Conservation (phyloP, 179 eudicot genomes). For the Nepenthes alata region DNA sequence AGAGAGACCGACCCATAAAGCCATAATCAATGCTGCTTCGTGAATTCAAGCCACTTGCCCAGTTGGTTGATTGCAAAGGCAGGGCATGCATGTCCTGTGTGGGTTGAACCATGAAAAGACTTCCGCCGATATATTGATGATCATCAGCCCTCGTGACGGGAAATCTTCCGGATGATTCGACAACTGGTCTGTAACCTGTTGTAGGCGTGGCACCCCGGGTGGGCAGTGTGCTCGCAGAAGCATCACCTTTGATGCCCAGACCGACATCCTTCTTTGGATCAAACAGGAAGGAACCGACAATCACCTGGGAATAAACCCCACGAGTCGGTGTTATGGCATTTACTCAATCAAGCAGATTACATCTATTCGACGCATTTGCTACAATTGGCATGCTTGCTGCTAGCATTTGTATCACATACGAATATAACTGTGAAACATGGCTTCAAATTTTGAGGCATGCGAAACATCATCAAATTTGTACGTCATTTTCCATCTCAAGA, state of each 20-base stretch:
- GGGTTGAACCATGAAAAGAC: conserved; percentile 35
- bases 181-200: conserved; percentile 35
- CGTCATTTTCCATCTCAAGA: not conserved
- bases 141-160: conserved; percentile 18
- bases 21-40: conserved; percentile 25
- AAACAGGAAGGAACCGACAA: conserved; percentile 53
- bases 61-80: conserved; percentile 17
- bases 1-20: conserved; percentile 20
- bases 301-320: conserved; percentile 30
- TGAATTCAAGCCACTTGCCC: conserved; percentile 21
- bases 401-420: no score
- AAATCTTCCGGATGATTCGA: conserved; percentile 39
- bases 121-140: conserved; percentile 37
- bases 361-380: not conserved
- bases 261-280: conserved; percentile 46
- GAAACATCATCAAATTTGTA: not conserved
- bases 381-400: no score
- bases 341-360: not conserved
- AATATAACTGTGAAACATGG: no score
- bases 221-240: conserved; percentile 29
- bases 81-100: conserved; percentile 20
- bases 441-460: no score
- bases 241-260: conserved; percentile 32
- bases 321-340: not conserved
- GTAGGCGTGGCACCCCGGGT: conserved; percentile 32